Conservation (phyloP, 2,329 filamentous ascomycete species). For the Claviceps spartinae region DNA sequence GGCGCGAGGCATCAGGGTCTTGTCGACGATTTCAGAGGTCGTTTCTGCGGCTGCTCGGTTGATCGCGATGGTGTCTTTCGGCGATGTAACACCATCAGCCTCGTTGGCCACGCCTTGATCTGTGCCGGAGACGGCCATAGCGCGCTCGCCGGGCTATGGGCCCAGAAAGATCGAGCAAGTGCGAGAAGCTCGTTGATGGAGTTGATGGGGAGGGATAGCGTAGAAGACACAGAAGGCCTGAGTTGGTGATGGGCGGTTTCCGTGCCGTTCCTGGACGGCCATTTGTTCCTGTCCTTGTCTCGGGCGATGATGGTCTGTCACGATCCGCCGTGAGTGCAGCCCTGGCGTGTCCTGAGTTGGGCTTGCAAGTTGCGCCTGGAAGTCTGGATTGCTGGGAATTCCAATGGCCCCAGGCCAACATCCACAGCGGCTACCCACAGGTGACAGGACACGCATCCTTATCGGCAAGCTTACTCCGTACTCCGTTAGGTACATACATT, state of each 20-base stretch:
- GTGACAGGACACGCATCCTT: no score
- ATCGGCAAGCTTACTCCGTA: no score
- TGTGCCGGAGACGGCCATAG: conserved; percentile 16
- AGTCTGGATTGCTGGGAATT: neutral
- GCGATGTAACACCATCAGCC: conserved; percentile 14
- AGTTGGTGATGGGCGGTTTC: neutral
- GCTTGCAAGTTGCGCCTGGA: no score
- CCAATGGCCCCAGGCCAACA: neutral
- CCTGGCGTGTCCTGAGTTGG: no score
- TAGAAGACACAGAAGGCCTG: neutral
- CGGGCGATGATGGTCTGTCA: conserved; percentile 1
- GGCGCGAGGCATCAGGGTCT: conserved; percentile 36
- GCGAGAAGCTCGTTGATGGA: neutral
- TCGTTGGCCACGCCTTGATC: conserved; percentile 10
- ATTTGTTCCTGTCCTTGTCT: conserved; percentile 5
- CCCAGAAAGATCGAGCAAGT: neutral
- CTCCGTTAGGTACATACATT: no score
- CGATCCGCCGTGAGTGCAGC: neutral
- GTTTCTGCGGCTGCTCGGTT: conserved; percentile 13
- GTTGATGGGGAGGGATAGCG: neutral
- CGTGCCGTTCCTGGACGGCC: conserved; percentile 7
- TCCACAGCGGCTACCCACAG: neutral
- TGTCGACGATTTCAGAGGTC: conserved; percentile 21
- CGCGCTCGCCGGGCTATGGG: neutral
- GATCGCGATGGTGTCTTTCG: conserved; percentile 15